Percentiles rank a stretch among this genome's conserved stretches.
phyloP scores from a whole-genome alignment of 2,329 filamentous ascomycete genomes.

The Stemphylium beticola region DNA sequence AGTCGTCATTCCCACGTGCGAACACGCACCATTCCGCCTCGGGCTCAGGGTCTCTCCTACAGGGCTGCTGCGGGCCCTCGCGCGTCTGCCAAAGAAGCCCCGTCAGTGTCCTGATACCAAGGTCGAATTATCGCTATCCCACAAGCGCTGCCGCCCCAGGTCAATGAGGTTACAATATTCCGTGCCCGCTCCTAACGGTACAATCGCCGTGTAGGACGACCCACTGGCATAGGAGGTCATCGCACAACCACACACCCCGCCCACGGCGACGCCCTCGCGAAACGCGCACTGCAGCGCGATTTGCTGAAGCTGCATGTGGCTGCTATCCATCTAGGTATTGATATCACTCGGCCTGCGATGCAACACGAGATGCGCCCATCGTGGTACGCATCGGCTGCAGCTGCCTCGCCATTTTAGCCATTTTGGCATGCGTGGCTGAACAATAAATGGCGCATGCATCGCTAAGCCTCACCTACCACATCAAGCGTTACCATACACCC shows the following conservation, averaged over 20 bases:
- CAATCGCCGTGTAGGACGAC: neutral
- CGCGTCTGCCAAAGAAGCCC: neutral
- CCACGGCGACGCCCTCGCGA: neutral
- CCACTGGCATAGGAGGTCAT: neutral
- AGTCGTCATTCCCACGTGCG: constrained; percentile 5
- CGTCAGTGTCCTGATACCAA: too few relatives aligned
- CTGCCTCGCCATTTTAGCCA: constrained; percentile 7
- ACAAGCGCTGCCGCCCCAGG: neutral
- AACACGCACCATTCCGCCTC: constrained; percentile 3
- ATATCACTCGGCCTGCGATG: neutral
- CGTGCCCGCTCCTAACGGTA: neutral
- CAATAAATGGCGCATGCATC: constrained; percentile 26
- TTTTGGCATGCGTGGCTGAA: constrained; percentile 19
- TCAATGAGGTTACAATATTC: neutral
- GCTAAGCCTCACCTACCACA: constrained; percentile 22
- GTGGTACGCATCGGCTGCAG: constrained; percentile 1
- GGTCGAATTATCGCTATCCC: too few relatives aligned
- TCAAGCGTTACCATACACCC: constrained; percentile 13
- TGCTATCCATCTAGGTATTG: neutral
- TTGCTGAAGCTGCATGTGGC: neutral
- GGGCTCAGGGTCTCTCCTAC: neutral
- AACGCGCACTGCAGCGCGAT: neutral
- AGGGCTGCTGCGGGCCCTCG: neutral
- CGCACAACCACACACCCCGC: neutral
- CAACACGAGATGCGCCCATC: neutral